Evolutionary conservation across 2,329 filamentous ascomycete species (phyloP).

Genomic region (Diaporthe vexans): DNA sequence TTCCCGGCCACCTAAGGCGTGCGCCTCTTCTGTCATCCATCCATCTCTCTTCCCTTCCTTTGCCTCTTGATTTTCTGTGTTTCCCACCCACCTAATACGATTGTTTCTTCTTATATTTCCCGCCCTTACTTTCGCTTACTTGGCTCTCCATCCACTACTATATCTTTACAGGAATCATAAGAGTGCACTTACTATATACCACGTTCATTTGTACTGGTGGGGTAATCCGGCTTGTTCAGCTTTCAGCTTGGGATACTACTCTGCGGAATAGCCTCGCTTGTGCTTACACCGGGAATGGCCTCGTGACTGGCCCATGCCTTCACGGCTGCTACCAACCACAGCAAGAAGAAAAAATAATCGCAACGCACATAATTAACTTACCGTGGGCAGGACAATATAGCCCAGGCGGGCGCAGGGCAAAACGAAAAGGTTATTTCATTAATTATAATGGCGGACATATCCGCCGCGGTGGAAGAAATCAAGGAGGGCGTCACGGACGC

Average conservation of each 20-base stretch:
- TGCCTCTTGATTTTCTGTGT: neutral
- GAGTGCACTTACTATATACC: neutral
- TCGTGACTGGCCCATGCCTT: conserved; percentile 15
- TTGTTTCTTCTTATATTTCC: neutral
- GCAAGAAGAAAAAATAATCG: neutral
- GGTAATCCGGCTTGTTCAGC: neutral
- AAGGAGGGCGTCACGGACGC: neutral
- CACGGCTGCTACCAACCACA: conserved; percentile 10
- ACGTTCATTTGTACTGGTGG: conserved; percentile 2
- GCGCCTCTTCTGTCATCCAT: conserved; percentile 14
- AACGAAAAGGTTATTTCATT: neutral
- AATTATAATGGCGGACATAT: neutral
- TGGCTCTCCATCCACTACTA: neutral
- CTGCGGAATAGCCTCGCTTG: conserved; percentile 7
- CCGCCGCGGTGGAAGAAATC: conserved; percentile 5
- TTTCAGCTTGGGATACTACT: conserved; percentile 4
- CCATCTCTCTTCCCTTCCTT: neutral
- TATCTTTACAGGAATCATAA: neutral
- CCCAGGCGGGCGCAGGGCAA: neutral
- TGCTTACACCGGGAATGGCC: conserved; percentile 32
- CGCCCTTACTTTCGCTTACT: neutral
- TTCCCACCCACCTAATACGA: conserved; percentile 13
- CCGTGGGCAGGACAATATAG: neutral
- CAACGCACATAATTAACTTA: neutral
- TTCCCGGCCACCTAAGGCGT: conserved; percentile 17